Conservation (phyloP, 2,329 filamentous ascomycete species). For the Madurella mycetomatis region DNA sequence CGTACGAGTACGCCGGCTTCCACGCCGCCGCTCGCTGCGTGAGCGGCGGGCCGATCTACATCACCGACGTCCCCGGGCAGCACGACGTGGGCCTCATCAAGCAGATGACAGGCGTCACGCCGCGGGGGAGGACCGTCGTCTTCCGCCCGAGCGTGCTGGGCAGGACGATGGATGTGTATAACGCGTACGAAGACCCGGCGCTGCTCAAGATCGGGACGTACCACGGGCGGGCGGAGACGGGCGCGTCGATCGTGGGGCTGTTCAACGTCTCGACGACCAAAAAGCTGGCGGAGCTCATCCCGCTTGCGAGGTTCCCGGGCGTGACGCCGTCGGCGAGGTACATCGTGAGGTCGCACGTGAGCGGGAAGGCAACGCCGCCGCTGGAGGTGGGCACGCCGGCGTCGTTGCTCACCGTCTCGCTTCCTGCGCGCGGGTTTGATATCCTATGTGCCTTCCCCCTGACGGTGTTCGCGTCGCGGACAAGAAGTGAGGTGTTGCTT, state of each 20-base stretch:
- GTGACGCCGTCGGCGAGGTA: constrained; percentile 57
- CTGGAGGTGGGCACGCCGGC: constrained; percentile 41
- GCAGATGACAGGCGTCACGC: constrained; percentile 75
- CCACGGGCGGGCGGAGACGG: constrained; percentile 60
- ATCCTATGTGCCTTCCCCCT: constrained; percentile 73
- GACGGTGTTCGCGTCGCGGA: constrained; percentile 48
- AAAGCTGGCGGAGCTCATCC: constrained; percentile 63
- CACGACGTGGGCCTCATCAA: constrained; percentile 71
- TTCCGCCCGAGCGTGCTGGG: constrained; percentile 74
- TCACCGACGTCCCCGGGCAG: constrained; percentile 82
- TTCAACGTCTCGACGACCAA: constrained; percentile 69
- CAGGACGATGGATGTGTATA: constrained; percentile 68
- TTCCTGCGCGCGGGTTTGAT: constrained; percentile 69
- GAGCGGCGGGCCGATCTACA: constrained; percentile 87
- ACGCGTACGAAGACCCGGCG: constrained; percentile 65
- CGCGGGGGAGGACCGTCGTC: constrained; percentile 69
- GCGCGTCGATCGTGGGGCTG: constrained; percentile 72
- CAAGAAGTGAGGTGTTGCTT: constrained; percentile 44
- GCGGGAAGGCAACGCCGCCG: constrained; percentile 55
- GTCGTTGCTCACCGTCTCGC: constrained; percentile 56
- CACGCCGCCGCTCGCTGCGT: constrained; percentile 89
- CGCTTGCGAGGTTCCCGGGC: constrained; percentile 69
- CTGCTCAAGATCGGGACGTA: constrained; percentile 77
- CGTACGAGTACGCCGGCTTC: constrained; percentile 66
- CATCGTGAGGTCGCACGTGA: constrained; percentile 67